Percentiles rank a stretch among this genome's conserved stretches.
Evolutionary conservation across 2,329 filamentous ascomycete species (phyloP).

Genomic region (Ceratocystis albifundus): DNA sequence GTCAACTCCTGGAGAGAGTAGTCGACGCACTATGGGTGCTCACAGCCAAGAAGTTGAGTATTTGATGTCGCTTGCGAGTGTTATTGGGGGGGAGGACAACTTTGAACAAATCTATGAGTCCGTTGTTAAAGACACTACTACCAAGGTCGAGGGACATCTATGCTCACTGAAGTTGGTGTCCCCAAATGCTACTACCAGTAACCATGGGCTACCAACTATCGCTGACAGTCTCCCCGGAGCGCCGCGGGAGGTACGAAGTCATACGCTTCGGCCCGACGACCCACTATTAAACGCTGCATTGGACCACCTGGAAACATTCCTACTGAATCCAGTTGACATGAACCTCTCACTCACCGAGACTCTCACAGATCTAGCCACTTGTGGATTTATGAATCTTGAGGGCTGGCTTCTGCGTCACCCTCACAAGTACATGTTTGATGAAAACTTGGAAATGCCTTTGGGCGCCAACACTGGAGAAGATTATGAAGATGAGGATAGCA

Average conservation of each 20-base stretch:
- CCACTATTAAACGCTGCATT: constrained; percentile 54
- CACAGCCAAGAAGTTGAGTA: constrained; percentile 64
- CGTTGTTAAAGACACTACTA: constrained; percentile 59
- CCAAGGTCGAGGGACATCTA: constrained; percentile 57
- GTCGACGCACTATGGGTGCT: constrained; percentile 58
- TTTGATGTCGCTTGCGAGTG: constrained; percentile 56
- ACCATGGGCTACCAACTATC: constrained; percentile 45
- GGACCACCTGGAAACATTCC: constrained; percentile 66
- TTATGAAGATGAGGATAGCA: constrained; percentile 32
- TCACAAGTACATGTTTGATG: constrained; percentile 46
- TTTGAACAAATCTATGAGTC: constrained; percentile 62
- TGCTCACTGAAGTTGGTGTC: constrained; percentile 60
- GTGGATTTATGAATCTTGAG: constrained; percentile 72
- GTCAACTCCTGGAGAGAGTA: constrained; percentile 38
- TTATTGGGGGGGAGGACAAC: constrained; percentile 55
- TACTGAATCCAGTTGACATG: constrained; percentile 80
- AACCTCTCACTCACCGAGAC: constrained; percentile 81
- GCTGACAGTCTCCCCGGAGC: constrained; percentile 47
- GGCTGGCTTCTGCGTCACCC: constrained; percentile 79
- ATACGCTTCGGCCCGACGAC: constrained; percentile 52
- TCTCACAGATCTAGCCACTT: constrained; percentile 69
- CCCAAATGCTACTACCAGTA: constrained; percentile 45
- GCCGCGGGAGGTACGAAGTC: constrained; percentile 48
- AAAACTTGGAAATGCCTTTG: neutral
- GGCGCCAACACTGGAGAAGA: constrained; percentile 34